A percentile compares a stretch with the other conserved stretches of the same genome.
Conservation (phyloP, 2,329 filamentous ascomycete species). For the Rosellinia necatrix region DNA sequence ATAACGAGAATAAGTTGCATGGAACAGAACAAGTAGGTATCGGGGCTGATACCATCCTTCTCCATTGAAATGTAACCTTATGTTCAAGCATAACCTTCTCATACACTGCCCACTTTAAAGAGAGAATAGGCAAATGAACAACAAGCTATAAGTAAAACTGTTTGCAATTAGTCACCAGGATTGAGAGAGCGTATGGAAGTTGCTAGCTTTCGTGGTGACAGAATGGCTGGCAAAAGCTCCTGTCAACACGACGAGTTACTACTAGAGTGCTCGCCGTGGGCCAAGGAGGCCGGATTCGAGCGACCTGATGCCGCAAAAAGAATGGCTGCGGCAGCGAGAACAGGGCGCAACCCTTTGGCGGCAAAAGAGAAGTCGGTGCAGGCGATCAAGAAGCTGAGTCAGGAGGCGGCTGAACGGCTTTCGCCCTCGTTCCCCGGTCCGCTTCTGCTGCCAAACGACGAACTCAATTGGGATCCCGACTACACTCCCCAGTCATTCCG, state of each 20-base stretch:
- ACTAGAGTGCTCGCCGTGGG: slow-evolving; percentile 40
- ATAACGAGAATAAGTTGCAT: neutral
- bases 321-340: slow-evolving; percentile 38
- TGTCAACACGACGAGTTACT: slow-evolving; percentile 33
- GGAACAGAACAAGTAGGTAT: neutral
- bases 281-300: slow-evolving; percentile 39
- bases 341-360: slow-evolving; percentile 34
- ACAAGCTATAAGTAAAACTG: neutral
- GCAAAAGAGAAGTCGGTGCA: slow-evolving; percentile 8
- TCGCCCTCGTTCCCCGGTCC: slow-evolving; percentile 58
- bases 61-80: neutral
- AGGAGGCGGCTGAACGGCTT: slow-evolving; percentile 29
- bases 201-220: neutral
- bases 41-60: too few species aligned
- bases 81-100: too few species aligned
- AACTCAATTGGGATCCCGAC: slow-evolving; percentile 58
- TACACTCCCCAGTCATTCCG: slow-evolving; percentile 56
- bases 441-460: slow-evolving; percentile 63
- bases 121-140: neutral
- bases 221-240: neutral
- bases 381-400: slow-evolving; percentile 25
- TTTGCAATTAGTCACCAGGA: neutral
- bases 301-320: slow-evolving; percentile 37
- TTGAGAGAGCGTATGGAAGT: neutral
- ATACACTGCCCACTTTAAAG: too few species aligned